Evolutionary conservation across 441 rosid species (phyloP).

Genomic region (Adansonia madagascariensis): DNA sequence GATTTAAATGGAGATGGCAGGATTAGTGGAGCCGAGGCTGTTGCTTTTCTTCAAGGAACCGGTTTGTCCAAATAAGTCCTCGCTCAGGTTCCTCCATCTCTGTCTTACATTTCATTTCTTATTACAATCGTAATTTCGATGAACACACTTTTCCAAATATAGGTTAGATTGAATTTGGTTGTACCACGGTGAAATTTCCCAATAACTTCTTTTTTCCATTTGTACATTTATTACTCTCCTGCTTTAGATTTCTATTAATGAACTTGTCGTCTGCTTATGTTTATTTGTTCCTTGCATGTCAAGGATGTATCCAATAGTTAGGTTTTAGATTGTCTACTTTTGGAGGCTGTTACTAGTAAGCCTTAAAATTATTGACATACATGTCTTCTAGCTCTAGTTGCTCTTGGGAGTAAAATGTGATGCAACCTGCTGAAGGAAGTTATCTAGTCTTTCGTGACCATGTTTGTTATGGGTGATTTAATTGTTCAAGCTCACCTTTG

Average conservation of each 20-base stretch:
- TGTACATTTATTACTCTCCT: neutral
- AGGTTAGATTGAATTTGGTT: neutral
- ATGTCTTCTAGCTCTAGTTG: neutral
- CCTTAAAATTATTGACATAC: neutral
- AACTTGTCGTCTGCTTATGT: neutral
- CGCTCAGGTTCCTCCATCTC: conserved; percentile 63
- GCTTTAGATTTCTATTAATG: neutral
- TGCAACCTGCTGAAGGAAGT: neutral
- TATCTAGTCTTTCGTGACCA: neutral
- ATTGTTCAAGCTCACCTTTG: neutral
- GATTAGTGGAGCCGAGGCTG: conserved; percentile 95
- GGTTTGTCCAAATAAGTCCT: conserved; percentile 85
- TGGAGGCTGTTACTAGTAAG: neutral
- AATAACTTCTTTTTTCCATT: neutral
- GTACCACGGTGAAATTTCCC: neutral
- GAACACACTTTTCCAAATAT: neutral
- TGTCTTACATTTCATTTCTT: conserved; percentile 12
- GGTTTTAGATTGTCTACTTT: neutral
- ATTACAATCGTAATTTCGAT: neutral
- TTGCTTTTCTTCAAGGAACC: conserved; percentile 85
- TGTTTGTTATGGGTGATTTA: neutral
- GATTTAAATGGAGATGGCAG: conserved; percentile 97
- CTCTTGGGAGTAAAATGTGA: neutral
- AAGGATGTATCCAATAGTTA: neutral
- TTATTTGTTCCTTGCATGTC: neutral